Evolutionary conservation across 2,329 filamentous ascomycete genomes (phyloP).

Genomic region (Hirsutella minnesotensis): DNA sequence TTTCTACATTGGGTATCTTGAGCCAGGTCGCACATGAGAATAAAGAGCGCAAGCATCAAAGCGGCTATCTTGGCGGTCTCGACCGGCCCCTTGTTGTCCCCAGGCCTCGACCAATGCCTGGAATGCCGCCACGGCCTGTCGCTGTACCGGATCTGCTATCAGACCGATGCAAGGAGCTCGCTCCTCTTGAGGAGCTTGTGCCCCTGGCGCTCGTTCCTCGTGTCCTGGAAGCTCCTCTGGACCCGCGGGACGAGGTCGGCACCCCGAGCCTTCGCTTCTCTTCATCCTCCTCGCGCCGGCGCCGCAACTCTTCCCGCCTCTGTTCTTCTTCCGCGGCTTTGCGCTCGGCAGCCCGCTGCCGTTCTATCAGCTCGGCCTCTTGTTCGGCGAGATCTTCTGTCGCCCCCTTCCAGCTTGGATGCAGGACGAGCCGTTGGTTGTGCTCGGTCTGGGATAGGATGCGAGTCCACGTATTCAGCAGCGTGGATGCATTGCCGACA

Average conservation of each 20-base stretch:
- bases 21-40: neutral
- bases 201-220: conserved; percentile 19
- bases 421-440: conserved; percentile 82
- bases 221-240: conserved; percentile 13
- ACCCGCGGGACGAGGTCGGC: conserved; percentile 15
- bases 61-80: conserved; percentile 16
- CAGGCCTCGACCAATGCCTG: conserved; percentile 22
- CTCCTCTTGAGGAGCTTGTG: conserved; percentile 14
- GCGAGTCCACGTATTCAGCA: conserved; percentile 90
- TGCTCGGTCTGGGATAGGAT: conserved; percentile 97
- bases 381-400: conserved; percentile 76
- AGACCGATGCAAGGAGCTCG: conserved; percentile 15
- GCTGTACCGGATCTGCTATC: conserved; percentile 14
- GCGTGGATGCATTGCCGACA: conserved; percentile 73
- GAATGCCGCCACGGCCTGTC: conserved; percentile 18
- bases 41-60: neutral
- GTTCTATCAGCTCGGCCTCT: conserved; percentile 64
- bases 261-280: conserved; percentile 20
- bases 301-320: conserved; percentile 57
- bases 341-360: conserved; percentile 67
- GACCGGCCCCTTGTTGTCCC: conserved; percentile 20
- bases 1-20: conserved; percentile 17
- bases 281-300: conserved; percentile 51
- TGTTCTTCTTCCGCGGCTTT: conserved; percentile 68
- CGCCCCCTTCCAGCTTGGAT: conserved; percentile 82